Conservation (phyloP, 2,329 filamentous ascomycete species). For the Aspergillus quadrilineatus region DNA sequence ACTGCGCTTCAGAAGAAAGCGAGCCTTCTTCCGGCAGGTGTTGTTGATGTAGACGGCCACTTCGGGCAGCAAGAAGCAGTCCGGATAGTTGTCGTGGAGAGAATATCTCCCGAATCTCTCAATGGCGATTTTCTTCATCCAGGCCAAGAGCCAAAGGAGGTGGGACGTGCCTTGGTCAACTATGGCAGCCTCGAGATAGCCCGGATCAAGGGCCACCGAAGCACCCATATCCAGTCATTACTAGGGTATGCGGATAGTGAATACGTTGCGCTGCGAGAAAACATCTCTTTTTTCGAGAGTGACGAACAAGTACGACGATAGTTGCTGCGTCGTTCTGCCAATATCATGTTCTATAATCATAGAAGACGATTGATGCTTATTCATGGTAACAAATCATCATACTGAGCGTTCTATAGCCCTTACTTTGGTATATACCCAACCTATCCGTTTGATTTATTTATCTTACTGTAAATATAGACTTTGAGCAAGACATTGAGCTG, state of each 20-base stretch:
- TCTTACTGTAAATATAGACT: conserved; percentile 7
- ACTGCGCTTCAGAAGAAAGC: conserved; percentile 78
- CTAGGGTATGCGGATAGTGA: conserved; percentile 93
- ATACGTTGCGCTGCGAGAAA: conserved; percentile 85
- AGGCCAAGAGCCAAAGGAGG: conserved; percentile 59
- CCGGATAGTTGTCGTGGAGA: conserved; percentile 75
- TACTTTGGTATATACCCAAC: not conserved
- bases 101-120: conserved; percentile 44
- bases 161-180: conserved; percentile 87
- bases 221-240: conserved; percentile 73
- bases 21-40: conserved; percentile 83
- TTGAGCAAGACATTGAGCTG: not conserved
- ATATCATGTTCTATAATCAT: not conserved
- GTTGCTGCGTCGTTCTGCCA: not conserved
- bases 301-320: conserved; percentile 21
- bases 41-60: conserved; percentile 81
- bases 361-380: conserved; percentile 1
- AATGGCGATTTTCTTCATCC: conserved; percentile 42
- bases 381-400: conserved; percentile 9
- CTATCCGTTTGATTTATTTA: not conserved
- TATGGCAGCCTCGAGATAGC: conserved; percentile 84
- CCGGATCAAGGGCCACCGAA: conserved; percentile 80
- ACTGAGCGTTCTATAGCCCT: not conserved
- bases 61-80: conserved; percentile 95
- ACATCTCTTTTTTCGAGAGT: conserved; percentile 69